These are phyloP conservation scores for Conidiobolus incongruus DNA, from an alignment of 371 early-diverging fungal species.

Conservation along the genomic window DNA sequence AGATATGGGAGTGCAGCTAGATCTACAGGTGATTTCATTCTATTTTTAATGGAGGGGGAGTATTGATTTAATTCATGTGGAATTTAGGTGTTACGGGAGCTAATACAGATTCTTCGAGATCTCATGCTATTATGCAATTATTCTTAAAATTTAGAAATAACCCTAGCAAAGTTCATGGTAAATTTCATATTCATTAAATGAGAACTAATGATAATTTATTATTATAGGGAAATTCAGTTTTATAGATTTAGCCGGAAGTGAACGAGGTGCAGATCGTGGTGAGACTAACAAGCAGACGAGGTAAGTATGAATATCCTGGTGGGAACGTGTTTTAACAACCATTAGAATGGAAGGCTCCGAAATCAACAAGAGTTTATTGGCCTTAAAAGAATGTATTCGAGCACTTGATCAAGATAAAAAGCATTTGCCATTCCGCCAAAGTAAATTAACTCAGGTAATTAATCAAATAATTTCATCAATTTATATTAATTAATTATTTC, in stretches of 20 bases:
- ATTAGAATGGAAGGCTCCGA: slow-evolving; percentile 88
- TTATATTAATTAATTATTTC: neutral
- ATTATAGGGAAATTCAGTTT: slow-evolving; percentile 74
- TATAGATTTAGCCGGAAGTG: slow-evolving; percentile 97
- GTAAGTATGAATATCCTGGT: slow-evolving; percentile 11
- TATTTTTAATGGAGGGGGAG: neutral
- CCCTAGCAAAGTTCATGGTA: slow-evolving; percentile 18
- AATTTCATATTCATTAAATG: neutral
- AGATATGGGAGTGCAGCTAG: slow-evolving; percentile 71
- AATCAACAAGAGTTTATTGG: slow-evolving; percentile 95
- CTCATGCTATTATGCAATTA: slow-evolving; percentile 94
- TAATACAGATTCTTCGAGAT: slow-evolving; percentile 89
- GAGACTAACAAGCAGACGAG: slow-evolving; percentile 73
- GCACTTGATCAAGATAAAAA: slow-evolving; percentile 81
- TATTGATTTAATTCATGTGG: neutral
- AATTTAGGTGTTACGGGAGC: slow-evolving; percentile 75
- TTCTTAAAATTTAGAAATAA: slow-evolving; percentile 42
- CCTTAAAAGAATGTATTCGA: slow-evolving; percentile 93
- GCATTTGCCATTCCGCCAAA: slow-evolving; percentile 93
- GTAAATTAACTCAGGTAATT: slow-evolving; percentile 80
- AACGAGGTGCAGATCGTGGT: slow-evolving; percentile 95
- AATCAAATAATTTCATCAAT: neutral
- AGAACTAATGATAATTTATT: neutral
- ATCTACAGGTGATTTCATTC: slow-evolving; percentile 40
- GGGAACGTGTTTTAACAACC: slow-evolving; percentile 9